A percentile compares a stretch with the other conserved stretches of the same genome.
phyloP scores from a whole-genome alignment of 2,329 filamentous ascomycete species.

The Thielaviopsis musarum region DNA sequence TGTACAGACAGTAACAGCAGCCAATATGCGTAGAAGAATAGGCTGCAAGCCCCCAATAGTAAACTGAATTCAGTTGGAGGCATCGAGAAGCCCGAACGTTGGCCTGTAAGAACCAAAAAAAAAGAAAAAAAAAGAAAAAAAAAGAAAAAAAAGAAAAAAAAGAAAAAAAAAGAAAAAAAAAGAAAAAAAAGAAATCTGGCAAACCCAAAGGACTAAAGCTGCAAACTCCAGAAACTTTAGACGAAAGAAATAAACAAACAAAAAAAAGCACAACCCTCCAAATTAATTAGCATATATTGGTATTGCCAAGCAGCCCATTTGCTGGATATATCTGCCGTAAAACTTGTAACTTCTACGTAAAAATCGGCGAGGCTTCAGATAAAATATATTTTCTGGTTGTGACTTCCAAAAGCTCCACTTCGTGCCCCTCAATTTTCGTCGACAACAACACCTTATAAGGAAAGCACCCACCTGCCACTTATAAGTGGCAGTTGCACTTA shows the following conservation, averaged over 20 bases:
- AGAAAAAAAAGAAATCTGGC: neutral
- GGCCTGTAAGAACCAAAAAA: neutral
- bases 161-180: neutral
- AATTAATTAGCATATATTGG: neutral
- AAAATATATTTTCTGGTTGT: neutral
- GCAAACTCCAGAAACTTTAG: neutral
- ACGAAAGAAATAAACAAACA: neutral
- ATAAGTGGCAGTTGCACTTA: neutral
- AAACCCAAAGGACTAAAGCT: neutral
- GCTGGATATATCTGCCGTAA: neutral
- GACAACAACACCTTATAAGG: neutral
- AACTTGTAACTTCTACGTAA: neutral
- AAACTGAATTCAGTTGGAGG: neutral
- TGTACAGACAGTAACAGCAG: neutral
- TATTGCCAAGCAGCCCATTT: neutral
- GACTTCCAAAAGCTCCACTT: neutral
- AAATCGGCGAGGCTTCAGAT: neutral
- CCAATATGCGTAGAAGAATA: neutral
- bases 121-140: neutral
- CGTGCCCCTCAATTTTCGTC: neutral
- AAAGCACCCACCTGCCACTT: neutral
- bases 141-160: neutral
- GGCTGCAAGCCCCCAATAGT: neutral
- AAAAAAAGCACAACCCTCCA: neutral
- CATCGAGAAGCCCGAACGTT: neutral